Percentiles rank a stretch among this genome's conserved stretches.
Evolutionary conservation across 1,284 basidiomycete species (phyloP).

Genomic region (Marasmius oreades): DNA sequence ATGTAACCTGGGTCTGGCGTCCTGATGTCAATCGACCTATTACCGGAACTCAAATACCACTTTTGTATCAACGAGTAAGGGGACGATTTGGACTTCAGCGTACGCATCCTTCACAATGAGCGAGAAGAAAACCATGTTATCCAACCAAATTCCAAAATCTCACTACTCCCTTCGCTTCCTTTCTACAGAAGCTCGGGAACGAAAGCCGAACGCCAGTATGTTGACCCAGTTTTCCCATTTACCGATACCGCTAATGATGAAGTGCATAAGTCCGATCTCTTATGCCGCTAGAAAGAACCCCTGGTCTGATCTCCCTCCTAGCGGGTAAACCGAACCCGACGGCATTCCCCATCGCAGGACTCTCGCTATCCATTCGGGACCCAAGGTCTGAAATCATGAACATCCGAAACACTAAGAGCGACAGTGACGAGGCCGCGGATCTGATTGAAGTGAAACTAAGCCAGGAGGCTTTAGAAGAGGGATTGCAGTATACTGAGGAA

Average conservation of each 20-base stretch:
- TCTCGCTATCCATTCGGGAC: slow-evolving; percentile 57
- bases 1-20: no score
- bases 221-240: not conserved
- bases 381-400: slow-evolving; percentile 24
- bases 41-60: no score
- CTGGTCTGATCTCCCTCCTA: slow-evolving; percentile 85
- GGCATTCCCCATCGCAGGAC: slow-evolving; percentile 84
- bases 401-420: slow-evolving; percentile 8
- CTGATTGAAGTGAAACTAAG: slow-evolving; percentile 48
- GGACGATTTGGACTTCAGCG: no score
- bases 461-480: slow-evolving; percentile 48
- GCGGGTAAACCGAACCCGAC: slow-evolving; percentile 85
- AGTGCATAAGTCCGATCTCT: slow-evolving; percentile 49
- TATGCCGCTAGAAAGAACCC: slow-evolving; percentile 72
- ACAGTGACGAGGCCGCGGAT: slow-evolving; percentile 37
- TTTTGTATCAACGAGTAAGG: no score
- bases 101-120: no score
- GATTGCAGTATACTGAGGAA: slow-evolving; percentile 79
- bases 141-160: not conserved
- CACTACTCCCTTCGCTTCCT: not conserved
- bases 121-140: no score
- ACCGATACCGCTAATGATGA: not conserved
- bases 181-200: not conserved
- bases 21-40: no score
- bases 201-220: not conserved